Evolutionary conservation across 805 yeast genomes (phyloP).

Genomic region (Yamadazyma insecticola): DNA sequence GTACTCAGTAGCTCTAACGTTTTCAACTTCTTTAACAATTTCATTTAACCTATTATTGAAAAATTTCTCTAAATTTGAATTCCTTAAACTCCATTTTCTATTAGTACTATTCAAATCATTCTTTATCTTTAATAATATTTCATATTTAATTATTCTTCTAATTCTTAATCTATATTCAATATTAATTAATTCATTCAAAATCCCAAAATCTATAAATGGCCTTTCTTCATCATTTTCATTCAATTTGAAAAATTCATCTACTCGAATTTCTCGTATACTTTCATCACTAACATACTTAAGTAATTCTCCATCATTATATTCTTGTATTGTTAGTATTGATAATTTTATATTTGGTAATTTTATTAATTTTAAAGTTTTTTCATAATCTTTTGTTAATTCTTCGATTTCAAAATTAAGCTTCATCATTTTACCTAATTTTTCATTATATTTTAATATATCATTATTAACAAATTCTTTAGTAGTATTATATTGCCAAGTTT

Average conservation of each 20-base stretch:
- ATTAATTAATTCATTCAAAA: slow-evolving; percentile 26
- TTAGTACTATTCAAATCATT: slow-evolving; percentile 26
- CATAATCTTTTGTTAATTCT: slow-evolving; percentile 17
- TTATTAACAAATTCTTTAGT: slow-evolving; percentile 16
- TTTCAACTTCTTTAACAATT: slow-evolving; percentile 24
- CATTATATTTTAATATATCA: slow-evolving; percentile 26
- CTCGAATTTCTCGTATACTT: background rate
- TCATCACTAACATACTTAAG: background rate
- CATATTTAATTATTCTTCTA: slow-evolving; percentile 30
- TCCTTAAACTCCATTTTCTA: slow-evolving; percentile 32
- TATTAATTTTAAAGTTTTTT: slow-evolving; percentile 16
- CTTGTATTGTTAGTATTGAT: slow-evolving; percentile 23
- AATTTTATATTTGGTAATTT: slow-evolving; percentile 24
- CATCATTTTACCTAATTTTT: slow-evolving; percentile 23
- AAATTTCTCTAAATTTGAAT: slow-evolving; percentile 25
- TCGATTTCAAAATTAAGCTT: slow-evolving; percentile 22
- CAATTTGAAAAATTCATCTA: too few species aligned
- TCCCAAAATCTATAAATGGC: slow-evolving; percentile 25
- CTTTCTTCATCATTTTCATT: too few species aligned
- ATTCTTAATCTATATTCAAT: slow-evolving; percentile 30
- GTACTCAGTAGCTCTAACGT: slow-evolving; percentile 22
- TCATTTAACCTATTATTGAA: slow-evolving; percentile 19
- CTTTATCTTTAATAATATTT: slow-evolving; percentile 27
- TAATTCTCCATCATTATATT: slow-evolving; percentile 14
- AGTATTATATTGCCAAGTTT: slow-evolving; percentile 21